Conservation (phyloP, 352 stramenopile species). For the Phytophthora cryptogea region DNA sequence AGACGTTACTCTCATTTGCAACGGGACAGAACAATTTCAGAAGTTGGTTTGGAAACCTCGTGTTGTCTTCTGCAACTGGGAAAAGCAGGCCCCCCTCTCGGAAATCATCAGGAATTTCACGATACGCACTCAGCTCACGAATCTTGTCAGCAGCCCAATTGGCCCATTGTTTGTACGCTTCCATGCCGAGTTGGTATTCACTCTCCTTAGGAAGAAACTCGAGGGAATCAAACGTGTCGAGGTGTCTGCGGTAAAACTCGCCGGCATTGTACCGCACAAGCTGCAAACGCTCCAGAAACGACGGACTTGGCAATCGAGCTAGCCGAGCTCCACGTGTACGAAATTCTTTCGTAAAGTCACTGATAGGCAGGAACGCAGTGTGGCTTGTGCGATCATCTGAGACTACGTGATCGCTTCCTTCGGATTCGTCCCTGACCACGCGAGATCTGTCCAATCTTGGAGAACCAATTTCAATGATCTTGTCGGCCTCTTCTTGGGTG, state of each 20-base stretch:
- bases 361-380: conserved; percentile 65
- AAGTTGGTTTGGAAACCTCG: conserved; percentile 56
- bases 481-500: conserved; percentile 45
- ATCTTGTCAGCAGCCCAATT: conserved; percentile 51
- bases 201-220: conserved; percentile 56
- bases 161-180: conserved; percentile 63
- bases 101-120: conserved; percentile 48
- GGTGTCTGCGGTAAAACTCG: conserved; percentile 76
- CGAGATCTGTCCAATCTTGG: conserved; percentile 53
- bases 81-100: conserved; percentile 53
- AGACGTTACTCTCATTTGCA: conserved; percentile 50
- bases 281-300: conserved; percentile 64
- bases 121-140: conserved; percentile 31
- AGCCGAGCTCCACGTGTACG: conserved; percentile 49
- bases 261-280: conserved; percentile 67
- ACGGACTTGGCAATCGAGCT: conserved; percentile 56
- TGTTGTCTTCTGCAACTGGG: conserved; percentile 44
- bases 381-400: conserved; percentile 61
- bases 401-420: conserved; percentile 48
- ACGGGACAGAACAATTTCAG: conserved; percentile 52
- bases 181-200: conserved; percentile 30
- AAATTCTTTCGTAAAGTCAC: conserved; percentile 66
- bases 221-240: conserved; percentile 70
- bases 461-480: conserved; percentile 51
- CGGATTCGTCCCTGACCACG: conserved; percentile 53